phyloP scores from a whole-genome alignment of 768 basidiomycete genomes.

The Lactifluus volemus region DNA sequence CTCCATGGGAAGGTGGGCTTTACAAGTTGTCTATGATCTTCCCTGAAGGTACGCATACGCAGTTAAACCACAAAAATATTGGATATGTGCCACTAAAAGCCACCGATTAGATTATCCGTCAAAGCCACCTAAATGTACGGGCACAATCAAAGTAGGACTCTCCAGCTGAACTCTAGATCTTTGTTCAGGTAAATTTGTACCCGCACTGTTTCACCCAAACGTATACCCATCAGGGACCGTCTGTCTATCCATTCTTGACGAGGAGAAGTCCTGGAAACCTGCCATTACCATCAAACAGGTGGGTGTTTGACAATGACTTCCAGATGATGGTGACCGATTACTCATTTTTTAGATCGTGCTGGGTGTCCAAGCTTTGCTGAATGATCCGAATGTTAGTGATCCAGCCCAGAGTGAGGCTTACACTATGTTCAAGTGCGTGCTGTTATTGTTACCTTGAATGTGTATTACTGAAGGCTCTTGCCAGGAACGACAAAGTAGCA shows the following conservation, averaged over 20 bases:
- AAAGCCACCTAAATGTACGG: conserved; percentile 84
- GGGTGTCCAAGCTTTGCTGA: conserved; percentile 91
- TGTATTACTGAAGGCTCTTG: conserved; percentile 2
- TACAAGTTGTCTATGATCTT: conserved; percentile 92
- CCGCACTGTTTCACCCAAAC: conserved; percentile 95
- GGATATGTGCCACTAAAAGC: conserved; percentile 7
- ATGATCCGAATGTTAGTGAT: conserved; percentile 94
- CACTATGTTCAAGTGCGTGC: conserved; percentile 91
- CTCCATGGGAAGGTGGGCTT: conserved; percentile 94
- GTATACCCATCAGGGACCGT: conserved; percentile 99
- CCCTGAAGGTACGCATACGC: conserved; percentile 73
- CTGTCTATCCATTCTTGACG: conserved; percentile 94
- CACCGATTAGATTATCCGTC: conserved; percentile 73
- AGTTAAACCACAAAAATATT: conserved; percentile 5
- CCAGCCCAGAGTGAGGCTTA: conserved; percentile 98
- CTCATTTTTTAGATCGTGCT: conserved; percentile 62
- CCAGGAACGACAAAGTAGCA: conserved; percentile 85
- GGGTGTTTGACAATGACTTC: conserved; percentile 9
- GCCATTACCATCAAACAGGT: conserved; percentile 99
- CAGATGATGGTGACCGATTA: background rate
- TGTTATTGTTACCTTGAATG: background rate
- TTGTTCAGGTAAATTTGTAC: conserved; percentile 83
- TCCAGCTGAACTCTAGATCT: background rate
- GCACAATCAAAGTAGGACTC: conserved; percentile 15
- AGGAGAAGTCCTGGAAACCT: conserved; percentile 99